Base-by-base conservation (phyloP, 1,284 basidiomycete species). In the Fomitopsis palustris region DNA sequence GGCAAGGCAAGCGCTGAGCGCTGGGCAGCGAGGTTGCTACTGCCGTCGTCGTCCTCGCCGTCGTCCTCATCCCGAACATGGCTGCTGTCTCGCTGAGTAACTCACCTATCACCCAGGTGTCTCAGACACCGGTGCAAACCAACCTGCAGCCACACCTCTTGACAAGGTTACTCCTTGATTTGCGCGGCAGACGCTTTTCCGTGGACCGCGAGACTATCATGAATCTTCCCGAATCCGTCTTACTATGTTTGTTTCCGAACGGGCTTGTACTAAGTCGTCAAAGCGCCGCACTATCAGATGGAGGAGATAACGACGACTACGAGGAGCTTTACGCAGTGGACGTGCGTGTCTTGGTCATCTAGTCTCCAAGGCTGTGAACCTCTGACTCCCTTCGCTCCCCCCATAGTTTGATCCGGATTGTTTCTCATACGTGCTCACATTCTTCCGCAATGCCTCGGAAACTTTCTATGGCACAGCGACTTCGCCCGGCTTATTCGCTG, bases 121-220 rank as follows among this genome's bases (percentile, higher is more conserved):
- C 88, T 9, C 90, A 92, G 69, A 78, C 80, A 17, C 87, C 85
- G 45, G 78, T 84, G n/a, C 84, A 87, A 65, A 81, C 85, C 16
- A 87, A 85, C 65, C 77, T 92, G 23, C 90, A 92, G 72, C 90
- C 91, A 16, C 90, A 93, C 76, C 82, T 95, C 39, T 81, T 96
- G 63, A 89, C 92, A 14, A 83, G 93, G 62, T 84, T 99, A 65
- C 86, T 93, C 59, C 88, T 99, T 67, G 96, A 98, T 76, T 81
- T 99, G 54, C 88, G 96, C 64, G 95, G 95, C 61, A 83, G 81
- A 65, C 88, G 95, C 66, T 97, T 98, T 78, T 89, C 92, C 59
- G 95, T 99, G 58, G 97, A 99, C 78, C 85, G 97, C 67, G 96
- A 98, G 77, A 95, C 93, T 33, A 91, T 99, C 73, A 98, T 99